Conservation (phyloP, 1,284 basidiomycete genomes). For the Violaceomyces palustris region DNA sequence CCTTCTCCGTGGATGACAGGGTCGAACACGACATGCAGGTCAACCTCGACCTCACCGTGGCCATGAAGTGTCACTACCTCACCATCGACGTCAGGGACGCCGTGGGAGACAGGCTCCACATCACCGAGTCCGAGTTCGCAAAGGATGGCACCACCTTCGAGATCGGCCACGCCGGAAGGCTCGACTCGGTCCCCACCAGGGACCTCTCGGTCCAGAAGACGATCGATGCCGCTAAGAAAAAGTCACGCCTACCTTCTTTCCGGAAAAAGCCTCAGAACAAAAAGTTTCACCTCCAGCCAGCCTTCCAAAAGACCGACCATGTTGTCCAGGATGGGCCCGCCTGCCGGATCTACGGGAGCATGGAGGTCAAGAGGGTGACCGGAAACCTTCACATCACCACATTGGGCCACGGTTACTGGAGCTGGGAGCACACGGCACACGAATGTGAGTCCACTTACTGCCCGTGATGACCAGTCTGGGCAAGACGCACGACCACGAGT, state of each 20-base stretch:
- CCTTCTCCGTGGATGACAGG: conserved; percentile 37
- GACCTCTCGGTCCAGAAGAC: conserved; percentile 39
- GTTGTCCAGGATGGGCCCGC: conserved; percentile 57
- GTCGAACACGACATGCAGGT: conserved; percentile 44
- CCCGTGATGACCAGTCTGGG: conserved; percentile 1
- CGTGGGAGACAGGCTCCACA: conserved; percentile 80
- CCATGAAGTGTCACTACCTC: conserved; percentile 55
- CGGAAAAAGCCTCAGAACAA: conserved; percentile 18
- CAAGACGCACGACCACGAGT: not conserved
- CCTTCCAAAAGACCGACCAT: conserved; percentile 48
- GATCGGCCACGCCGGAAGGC: conserved; percentile 69
- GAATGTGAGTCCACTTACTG: conserved; percentile 62
- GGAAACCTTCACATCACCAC: conserved; percentile 65
- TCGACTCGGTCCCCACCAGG: conserved; percentile 56
- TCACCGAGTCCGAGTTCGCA: conserved; percentile 69
- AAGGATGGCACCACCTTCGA: conserved; percentile 75
- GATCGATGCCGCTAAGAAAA: conserved; percentile 19
- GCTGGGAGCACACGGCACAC: conserved; percentile 80
- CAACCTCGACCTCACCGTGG: conserved; percentile 49
- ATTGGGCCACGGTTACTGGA: conserved; percentile 86
- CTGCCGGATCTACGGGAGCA: conserved; percentile 78
- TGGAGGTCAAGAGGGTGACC: conserved; percentile 84
- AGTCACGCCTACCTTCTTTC: conserved; percentile 12
- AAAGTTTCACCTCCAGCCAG: conserved; percentile 58
- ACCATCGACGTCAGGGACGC: conserved; percentile 86